Evolutionary conservation across 345 rosid genomes (phyloP).

Genomic region (Syzygium aqueum): DNA sequence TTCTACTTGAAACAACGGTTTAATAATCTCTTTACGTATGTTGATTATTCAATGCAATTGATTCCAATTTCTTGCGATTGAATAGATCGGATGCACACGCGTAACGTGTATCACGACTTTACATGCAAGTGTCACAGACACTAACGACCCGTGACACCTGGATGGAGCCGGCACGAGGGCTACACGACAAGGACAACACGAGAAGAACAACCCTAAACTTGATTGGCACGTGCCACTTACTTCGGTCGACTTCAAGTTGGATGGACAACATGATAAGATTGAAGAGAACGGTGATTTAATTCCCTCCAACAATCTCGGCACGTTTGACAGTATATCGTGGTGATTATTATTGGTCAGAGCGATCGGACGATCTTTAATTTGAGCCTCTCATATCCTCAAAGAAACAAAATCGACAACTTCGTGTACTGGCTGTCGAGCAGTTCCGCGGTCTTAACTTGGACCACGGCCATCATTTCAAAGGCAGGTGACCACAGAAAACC

Average conservation of each 20-base stretch:
- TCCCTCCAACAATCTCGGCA: too few relatives aligned
- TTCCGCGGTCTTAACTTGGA: not conserved
- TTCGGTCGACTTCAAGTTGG: too few relatives aligned
- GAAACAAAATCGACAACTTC: not conserved
- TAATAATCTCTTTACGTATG: not conserved
- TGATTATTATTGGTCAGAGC: not conserved
- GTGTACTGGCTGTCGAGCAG: not conserved
- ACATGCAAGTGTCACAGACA: not conserved
- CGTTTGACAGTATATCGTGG: too few relatives aligned
- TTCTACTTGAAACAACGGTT: not conserved
- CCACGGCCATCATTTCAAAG: not conserved
- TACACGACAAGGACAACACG: not conserved
- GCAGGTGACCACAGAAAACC: not conserved
- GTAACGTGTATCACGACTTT: not conserved
- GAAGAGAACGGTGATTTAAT: too few relatives aligned
- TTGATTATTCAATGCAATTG: not conserved
- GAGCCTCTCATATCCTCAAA: not conserved
- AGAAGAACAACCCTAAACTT: not conserved
- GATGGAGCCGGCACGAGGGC: not conserved
- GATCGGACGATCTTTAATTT: not conserved
- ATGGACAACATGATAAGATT: too few relatives aligned
- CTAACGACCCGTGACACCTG: too few relatives aligned
- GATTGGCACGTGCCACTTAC: too few relatives aligned
- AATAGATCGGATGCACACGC: not conserved
- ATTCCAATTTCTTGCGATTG: not conserved